These are phyloP conservation scores for Chalciporus piperatus DNA, from an alignment of 768 basidiomycete species.

Conservation along the genomic window DNA sequence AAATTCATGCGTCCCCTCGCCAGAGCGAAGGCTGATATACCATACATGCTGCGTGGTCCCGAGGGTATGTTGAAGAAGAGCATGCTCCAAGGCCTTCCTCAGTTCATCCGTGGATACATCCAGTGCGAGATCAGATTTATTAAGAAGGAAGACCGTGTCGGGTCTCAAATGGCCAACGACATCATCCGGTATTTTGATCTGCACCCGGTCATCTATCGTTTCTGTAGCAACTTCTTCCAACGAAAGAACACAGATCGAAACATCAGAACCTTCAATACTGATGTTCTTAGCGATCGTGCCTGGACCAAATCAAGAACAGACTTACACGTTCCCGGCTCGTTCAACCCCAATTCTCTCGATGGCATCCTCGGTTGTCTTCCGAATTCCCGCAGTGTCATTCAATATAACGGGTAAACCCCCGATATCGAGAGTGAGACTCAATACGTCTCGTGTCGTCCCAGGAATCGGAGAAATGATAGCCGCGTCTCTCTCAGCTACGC, in stretches of 20 bases:
- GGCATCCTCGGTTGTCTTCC: constrained; percentile 57
- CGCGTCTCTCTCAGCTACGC: constrained; percentile 75
- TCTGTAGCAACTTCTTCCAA: constrained; percentile 44
- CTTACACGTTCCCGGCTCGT: constrained; percentile 67
- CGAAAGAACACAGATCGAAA: constrained; percentile 80
- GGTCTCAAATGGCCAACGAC: constrained; percentile 49
- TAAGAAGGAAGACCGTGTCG: constrained; percentile 69
- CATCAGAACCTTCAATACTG: constrained; percentile 66
- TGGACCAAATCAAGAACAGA: constrained; percentile 6
- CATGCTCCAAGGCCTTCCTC: constrained; percentile 17
- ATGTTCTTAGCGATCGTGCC: neutral
- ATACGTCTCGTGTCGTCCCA: constrained; percentile 86
- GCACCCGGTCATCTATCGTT: constrained; percentile 1
- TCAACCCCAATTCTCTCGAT: constrained; percentile 84
- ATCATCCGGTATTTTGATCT: constrained; percentile 41
- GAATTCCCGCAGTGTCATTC: constrained; percentile 84
- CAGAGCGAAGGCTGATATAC: constrained; percentile 60
- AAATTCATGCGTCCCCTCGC: constrained; percentile 57
- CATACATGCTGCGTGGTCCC: constrained; percentile 36
- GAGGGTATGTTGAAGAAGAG: constrained; percentile 4
- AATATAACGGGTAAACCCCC: constrained; percentile 79
- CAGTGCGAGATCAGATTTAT: constrained; percentile 66
- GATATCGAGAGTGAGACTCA: constrained; percentile 85
- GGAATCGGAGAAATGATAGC: constrained; percentile 87
- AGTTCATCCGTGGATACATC: constrained; percentile 7